Percentiles rank a stretch among this genome's conserved stretches.
Conservation (phyloP, 2,329 filamentous ascomycete species). For the Teratosphaeria pseudoeucalypti region DNA sequence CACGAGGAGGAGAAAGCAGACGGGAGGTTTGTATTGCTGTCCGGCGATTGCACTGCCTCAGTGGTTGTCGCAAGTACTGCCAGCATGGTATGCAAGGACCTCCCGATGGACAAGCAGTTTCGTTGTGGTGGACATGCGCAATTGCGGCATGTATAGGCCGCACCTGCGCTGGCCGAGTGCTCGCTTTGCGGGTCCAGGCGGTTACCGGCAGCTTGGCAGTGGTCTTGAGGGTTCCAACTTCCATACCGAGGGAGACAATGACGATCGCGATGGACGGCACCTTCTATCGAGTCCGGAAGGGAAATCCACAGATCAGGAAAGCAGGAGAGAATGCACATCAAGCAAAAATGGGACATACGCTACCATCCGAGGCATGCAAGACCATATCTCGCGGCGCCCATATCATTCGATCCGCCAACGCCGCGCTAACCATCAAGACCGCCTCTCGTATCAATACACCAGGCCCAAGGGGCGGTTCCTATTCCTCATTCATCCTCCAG, state of each 20-base stretch:
- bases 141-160: not conserved
- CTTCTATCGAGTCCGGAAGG: not conserved
- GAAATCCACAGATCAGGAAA: not conserved
- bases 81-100: constrained; percentile 3
- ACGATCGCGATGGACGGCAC: not conserved
- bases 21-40: constrained; percentile 1
- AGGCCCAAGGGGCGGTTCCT: not conserved
- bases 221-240: not conserved
- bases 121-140: not conserved
- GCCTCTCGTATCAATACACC: not conserved
- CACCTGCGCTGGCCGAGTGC: not conserved
- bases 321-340: not conserved
- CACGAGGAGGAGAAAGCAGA: not conserved
- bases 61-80: constrained; percentile 1
- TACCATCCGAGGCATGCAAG: not conserved
- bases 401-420: not conserved
- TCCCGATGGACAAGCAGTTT: not conserved
- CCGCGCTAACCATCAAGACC: not conserved
- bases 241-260: not conserved
- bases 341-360: not conserved
- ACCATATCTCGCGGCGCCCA: not conserved
- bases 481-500: not conserved
- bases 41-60: constrained; percentile 6
- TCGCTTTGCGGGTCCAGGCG: not conserved
- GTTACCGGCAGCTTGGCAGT: not conserved